A percentile compares a stretch with the other conserved stretches of the same genome.
Evolutionary conservation across 306 rosid genomes (phyloP).

Genomic region (Trifolium fragiferum): DNA sequence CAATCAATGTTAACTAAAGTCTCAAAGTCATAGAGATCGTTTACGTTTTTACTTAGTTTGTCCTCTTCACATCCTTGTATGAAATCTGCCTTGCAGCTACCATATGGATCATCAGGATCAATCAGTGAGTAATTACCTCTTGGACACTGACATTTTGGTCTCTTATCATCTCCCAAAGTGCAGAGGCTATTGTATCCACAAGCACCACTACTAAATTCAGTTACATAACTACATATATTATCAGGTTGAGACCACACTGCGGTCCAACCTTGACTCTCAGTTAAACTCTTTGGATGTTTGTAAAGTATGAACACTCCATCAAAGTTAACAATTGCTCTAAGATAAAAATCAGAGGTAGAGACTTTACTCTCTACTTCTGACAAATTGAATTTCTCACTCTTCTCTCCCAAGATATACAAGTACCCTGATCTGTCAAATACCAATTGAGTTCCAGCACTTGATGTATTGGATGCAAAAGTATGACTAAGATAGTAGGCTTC

Average conservation of each 20-base stretch:
- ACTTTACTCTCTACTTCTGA: not conserved
- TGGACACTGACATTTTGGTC: slow-evolving; percentile 50
- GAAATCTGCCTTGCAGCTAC: not conserved
- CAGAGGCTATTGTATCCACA: slow-evolving; percentile 53
- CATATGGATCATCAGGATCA: not conserved
- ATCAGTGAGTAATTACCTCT: not conserved
- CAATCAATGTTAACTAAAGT: slow-evolving; percentile 41
- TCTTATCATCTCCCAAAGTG: slow-evolving; percentile 12
- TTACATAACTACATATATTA: slow-evolving; percentile 27
- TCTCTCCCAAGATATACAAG: slow-evolving; percentile 38
- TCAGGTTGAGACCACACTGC: slow-evolving; percentile 35
- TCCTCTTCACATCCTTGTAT: not conserved
- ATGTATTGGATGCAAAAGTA: slow-evolving; percentile 23
- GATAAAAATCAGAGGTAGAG: slow-evolving; percentile 35
- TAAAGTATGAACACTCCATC: slow-evolving; percentile 54
- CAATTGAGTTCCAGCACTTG: slow-evolving; percentile 47
- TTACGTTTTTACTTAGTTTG: not conserved
- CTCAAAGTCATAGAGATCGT: slow-evolving; percentile 27
- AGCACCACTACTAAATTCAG: not conserved
- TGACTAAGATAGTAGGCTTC: slow-evolving; percentile 30
- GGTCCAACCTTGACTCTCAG: slow-evolving; percentile 28
- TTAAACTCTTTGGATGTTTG: slow-evolving; percentile 37
- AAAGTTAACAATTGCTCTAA: slow-evolving; percentile 49
- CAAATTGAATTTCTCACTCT: not conserved
- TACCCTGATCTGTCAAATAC: slow-evolving; percentile 46